Evolutionary conservation across 441 rosid species (phyloP), one percentile per base, ranked within the genome.

Genomic region (Raphanus hybrid): DNA sequence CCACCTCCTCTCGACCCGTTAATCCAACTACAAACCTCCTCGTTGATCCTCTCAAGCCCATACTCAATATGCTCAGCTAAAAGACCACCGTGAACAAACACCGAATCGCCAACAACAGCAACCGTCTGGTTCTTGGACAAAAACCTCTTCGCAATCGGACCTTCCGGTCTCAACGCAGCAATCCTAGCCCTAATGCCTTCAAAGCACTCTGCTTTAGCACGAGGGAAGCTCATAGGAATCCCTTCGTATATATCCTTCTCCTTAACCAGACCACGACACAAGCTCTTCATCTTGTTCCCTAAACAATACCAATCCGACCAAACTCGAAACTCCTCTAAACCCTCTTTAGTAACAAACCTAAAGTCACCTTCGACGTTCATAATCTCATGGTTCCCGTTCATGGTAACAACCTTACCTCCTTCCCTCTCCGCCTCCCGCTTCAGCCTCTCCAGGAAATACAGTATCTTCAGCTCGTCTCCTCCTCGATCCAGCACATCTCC

Each of bases 301-400:
- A 86, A 2, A 57, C 73, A 67, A 81, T 78, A 95, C 98, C 96
- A 95, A 84, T 86, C 81, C 6, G 86, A 83, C 99, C 99, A 95
- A 73, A 72, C 74, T 71, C 74, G 80, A 57, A 92, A 87, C 69
- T 92, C 98, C 75, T 89, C 82, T 34, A 91, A 79, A 27, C 91
- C 98, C 6, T 67, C 48, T 41, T 70, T 5, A 1, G 93, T 89
- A 9, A 84, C 96, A 77, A 5, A 95, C 64, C 98, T 83, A 83
- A 90, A 95, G 81, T 95, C 99, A 8, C 89, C 90, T 71, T 89
- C 91, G 8, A 92, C 83, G 57, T 91, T 95, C 97, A 95, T 95
- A 8, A 92, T 88, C 87, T 95, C 99, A 72, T 95, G 99, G 70
- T 92, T 92, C 1, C 98, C 99, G 20, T 92, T 85, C 98, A 95